Conservation (phyloP, 148 eudicot genomes). For the Hydrangea macrophylla region DNA sequence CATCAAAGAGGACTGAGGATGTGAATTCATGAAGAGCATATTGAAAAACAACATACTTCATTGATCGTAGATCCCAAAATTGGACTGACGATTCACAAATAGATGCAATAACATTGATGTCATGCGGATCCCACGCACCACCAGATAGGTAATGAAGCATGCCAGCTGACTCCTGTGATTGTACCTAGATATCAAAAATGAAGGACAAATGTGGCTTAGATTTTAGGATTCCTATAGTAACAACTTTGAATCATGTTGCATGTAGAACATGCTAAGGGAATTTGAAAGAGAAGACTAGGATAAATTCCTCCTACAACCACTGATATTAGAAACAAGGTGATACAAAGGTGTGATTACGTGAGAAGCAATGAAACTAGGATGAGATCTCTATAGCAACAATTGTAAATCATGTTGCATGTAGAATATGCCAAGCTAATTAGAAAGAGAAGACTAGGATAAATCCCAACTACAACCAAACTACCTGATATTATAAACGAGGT, state of each 20-base stretch:
- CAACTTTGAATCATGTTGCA: neutral
- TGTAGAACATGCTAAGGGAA: neutral
- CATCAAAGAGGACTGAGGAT: constrained; percentile 4
- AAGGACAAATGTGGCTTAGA: neutral
- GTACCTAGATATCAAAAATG: constrained; percentile 58
- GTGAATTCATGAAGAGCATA: neutral
- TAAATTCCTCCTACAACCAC: no score
- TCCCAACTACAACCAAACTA: no score
- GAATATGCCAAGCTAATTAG: no score
- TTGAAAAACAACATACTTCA: constrained; percentile 65
- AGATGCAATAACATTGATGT: constrained; percentile 65
- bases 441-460: no score
- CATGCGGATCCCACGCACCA: constrained; percentile 99
- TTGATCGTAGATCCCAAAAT: constrained; percentile 86
- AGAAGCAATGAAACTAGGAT: neutral
- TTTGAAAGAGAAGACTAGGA: neutral
- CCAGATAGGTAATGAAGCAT: constrained; percentile 84
- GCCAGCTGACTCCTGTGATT: constrained; percentile 91
- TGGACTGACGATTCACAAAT: constrained; percentile 86
- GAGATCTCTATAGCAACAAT: no score
- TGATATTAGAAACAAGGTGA: neutral
- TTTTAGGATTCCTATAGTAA: constrained; percentile 5
- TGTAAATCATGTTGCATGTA: no score
- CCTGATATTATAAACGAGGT: no score
- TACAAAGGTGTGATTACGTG: neutral